These are phyloP conservation scores for Mayamaea pseudoterrestris DNA, from an alignment of 108 stramenopile species.

Conservation along the genomic window DNA sequence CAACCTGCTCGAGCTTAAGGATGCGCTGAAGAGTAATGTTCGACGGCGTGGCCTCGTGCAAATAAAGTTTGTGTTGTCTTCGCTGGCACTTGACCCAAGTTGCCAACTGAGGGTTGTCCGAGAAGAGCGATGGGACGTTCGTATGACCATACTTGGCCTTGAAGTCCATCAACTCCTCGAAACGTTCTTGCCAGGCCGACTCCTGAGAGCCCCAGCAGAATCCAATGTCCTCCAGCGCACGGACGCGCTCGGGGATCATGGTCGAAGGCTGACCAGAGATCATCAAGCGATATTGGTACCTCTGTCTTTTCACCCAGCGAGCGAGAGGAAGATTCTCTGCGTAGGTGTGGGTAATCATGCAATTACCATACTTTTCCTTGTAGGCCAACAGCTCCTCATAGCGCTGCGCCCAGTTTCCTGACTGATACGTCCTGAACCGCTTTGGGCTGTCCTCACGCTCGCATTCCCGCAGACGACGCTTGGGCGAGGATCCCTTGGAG, in stretches of 20 bases:
- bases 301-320: slow-evolving; percentile 38
- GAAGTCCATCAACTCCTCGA: slow-evolving; percentile 13
- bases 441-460: not conserved
- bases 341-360: slow-evolving; percentile 9
- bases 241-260: slow-evolving; percentile 34
- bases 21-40: slow-evolving; percentile 34
- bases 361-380: slow-evolving; percentile 3
- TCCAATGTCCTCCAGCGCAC: slow-evolving; percentile 20
- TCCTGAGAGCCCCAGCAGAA: slow-evolving; percentile 35
- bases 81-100: slow-evolving; percentile 40
- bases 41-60: slow-evolving; percentile 25
- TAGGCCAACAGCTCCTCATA: slow-evolving; percentile 9
- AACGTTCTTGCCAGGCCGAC: slow-evolving; percentile 12
- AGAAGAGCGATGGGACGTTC: slow-evolving; percentile 27
- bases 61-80: slow-evolving; percentile 33
- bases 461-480: not conserved
- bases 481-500: not conserved
- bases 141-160: slow-evolving; percentile 9
- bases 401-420: slow-evolving; percentile 5
- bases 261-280: slow-evolving; percentile 20
- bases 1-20: slow-evolving; percentile 20
- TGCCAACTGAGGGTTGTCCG: slow-evolving; percentile 22
- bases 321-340: slow-evolving; percentile 18
- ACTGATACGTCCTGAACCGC: slow-evolving; percentile 11
- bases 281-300: slow-evolving; percentile 37